Evolutionary conservation across 176 grass and related monocot genomes (phyloP), one percentile per base, ranked within the genome.

Genomic region (Neostapfia colusana): DNA sequence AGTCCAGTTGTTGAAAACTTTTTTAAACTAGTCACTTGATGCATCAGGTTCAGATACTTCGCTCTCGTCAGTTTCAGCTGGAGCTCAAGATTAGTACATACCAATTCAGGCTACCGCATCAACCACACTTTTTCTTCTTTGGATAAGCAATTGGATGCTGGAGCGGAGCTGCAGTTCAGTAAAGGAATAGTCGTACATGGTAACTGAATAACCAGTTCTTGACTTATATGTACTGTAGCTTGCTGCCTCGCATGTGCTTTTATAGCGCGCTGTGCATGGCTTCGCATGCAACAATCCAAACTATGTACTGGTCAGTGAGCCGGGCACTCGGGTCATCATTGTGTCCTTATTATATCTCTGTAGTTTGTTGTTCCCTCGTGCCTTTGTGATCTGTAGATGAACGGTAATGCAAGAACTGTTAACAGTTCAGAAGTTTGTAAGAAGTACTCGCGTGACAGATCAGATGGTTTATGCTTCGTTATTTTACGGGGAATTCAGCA

Each of bases 31-130:
- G 3, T 28, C 27, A 64, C 15, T 54, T 12, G 37, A 37, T 64
- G 65, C 15, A 68, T 71, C 68, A 44, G 26, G 36, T 62, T 20
- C 69, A 44, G 72, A 42, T 77, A 23, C 37, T 79, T 51, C 68
- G 79, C 57, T n/a, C 54, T 17, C 27, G 42, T 42, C 26, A 37
- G 61, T 64, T 64, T 3, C 8, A 24, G 25, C 20, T 43, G 25
- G 62, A 79, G 50, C 63, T 18, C 38, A 1, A 2, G 18, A 10
- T 23, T 36, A 7, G 36, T 43, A 16, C 1, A 5, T 51, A 21
- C 41, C 14, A 27, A 73, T 79, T 72, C 35, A 63, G 35, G 35
- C 11, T 45, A 11, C 55, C 7, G 37, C 63, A 38, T 83, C 54
- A 63, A 36, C 36, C 1, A 14, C 37, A 15, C 51, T 58, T 49